Evolutionary conservation across 2,329 filamentous ascomycete genomes (phyloP), one percentile per base, ranked within the genome.

Genomic region (Xylariaceae sp.): DNA sequence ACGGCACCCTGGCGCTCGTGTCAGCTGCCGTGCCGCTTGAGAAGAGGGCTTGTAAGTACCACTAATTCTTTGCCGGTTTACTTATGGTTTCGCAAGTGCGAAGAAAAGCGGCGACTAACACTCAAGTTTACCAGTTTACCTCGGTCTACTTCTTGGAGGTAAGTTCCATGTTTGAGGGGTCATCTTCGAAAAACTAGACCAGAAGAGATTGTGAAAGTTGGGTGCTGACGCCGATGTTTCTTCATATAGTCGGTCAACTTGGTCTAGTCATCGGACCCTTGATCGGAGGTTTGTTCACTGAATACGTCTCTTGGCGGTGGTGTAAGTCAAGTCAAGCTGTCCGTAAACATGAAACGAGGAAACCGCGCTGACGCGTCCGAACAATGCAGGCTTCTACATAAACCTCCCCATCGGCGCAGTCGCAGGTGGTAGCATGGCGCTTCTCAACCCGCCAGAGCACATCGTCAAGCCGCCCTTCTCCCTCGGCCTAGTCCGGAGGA

Each of bases 1-100:
- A 67, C n/a, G 75, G 76, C 0, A 61, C 62, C 3, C 57, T 78
- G 44, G 75, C 64, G 4, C 73, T 78, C 24, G 61, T 76, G 28
- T 63, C 65, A 0, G 66, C 54, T 9, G 51, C 60, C 26, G 51
- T 62, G 41, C 51, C 60, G 1, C 50, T 73, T 3, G 53, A 64
- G 4, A 67, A 69, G 38, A 59, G 70, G 42, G 66, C 63, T 1
- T 50, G 57, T 58, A 48, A 51, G 55, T 24, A 11, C n/a, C 51
- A 8, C 9, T 29, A 5, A 9, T 11, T 24, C 34, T 23, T 15
- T 9, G 8, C 21, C 21, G 6, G 11, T 24, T 11, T 11, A 24
- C 11, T 6, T 24, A 24, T 24, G 11, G 7, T 24, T 11, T 11
- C 19, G 12, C 15, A 43, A 12, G 16, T n/a, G 17, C 5, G 4